phyloP scores from a whole-genome alignment of 1,284 basidiomycete species.

The Marasmius tenuissimus region DNA sequence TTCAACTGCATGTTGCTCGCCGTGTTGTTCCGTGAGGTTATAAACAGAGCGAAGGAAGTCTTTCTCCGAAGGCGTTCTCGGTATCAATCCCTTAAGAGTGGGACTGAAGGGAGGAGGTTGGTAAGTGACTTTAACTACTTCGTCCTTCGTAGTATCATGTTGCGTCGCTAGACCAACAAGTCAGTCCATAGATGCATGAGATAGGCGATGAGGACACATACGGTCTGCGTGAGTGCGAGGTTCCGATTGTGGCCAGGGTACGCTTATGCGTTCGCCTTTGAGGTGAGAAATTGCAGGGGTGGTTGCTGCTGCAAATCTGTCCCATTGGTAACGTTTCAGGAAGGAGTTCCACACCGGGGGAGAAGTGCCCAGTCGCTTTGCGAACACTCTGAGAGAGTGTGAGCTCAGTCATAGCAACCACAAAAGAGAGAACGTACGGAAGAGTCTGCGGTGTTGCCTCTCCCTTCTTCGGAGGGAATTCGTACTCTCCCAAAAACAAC shows the following conservation, averaged over 20 bases:
- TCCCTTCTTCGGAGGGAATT: slow-evolving; percentile 50
- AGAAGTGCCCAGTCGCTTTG: slow-evolving; percentile 63
- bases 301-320: slow-evolving; percentile 66
- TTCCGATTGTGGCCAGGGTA: slow-evolving; percentile 68
- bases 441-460: slow-evolving; percentile 38
- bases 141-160: slow-evolving; percentile 60
- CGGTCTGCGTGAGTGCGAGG: slow-evolving; percentile 45
- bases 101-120: slow-evolving; percentile 52
- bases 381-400: slow-evolving; percentile 60
- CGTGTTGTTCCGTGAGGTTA: slow-evolving; percentile 37
- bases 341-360: slow-evolving; percentile 56
- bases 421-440: slow-evolving; percentile 40
- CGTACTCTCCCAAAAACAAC: slow-evolving; percentile 66
- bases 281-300: slow-evolving; percentile 54
- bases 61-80: slow-evolving; percentile 48
- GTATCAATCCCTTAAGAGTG: slow-evolving; percentile 35
- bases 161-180: slow-evolving; percentile 38
- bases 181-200: background rate
- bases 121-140: slow-evolving; percentile 67
- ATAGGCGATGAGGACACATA: slow-evolving; percentile 29
- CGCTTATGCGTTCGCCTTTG: slow-evolving; percentile 39
- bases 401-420: slow-evolving; percentile 5
- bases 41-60: slow-evolving; percentile 59
- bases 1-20: slow-evolving; percentile 58
- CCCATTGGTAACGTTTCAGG: slow-evolving; percentile 57